These are phyloP conservation scores for Stevia rebaudiana DNA, from an alignment of 140 eudicot species.

Conservation along the genomic window DNA sequence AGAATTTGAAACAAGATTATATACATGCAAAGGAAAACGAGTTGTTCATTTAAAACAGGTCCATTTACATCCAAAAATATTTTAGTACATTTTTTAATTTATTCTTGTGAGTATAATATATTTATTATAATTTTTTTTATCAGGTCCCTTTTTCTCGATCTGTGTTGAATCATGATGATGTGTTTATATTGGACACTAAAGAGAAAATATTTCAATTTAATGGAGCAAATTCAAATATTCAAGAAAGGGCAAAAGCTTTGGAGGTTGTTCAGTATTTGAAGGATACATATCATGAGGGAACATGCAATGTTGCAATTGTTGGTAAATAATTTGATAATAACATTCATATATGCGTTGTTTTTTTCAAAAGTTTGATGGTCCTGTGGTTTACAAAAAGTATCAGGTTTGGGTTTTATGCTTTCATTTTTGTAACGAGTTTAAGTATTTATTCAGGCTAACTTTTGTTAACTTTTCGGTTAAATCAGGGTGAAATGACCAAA, in stretches of 20 bases:
- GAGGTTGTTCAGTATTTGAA: conserved; percentile 84
- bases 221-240: conserved; percentile 91
- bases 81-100: background rate
- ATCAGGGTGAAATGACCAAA: too few relatives aligned
- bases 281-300: conserved; percentile 89
- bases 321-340: conserved; percentile 38
- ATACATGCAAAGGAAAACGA: conserved; percentile 81
- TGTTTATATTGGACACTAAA: conserved; percentile 78
- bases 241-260: conserved; percentile 90
- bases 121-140: background rate
- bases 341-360: too few relatives aligned
- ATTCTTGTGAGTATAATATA: background rate
- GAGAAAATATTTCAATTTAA: conserved; percentile 90
- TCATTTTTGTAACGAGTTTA: too few relatives aligned
- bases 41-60: conserved; percentile 84
- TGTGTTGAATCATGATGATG: conserved; percentile 86
- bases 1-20: conserved; percentile 76
- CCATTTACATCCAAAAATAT: background rate
- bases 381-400: too few relatives aligned
- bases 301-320: conserved; percentile 86
- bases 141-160: conserved; percentile 92
- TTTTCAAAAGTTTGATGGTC: too few relatives aligned
- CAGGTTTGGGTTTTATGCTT: too few relatives aligned
- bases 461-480: too few relatives aligned
- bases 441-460: too few relatives aligned